Evolutionary conservation across 352 stramenopile species (phyloP).

Genomic region (Phytophthora sp.): DNA sequence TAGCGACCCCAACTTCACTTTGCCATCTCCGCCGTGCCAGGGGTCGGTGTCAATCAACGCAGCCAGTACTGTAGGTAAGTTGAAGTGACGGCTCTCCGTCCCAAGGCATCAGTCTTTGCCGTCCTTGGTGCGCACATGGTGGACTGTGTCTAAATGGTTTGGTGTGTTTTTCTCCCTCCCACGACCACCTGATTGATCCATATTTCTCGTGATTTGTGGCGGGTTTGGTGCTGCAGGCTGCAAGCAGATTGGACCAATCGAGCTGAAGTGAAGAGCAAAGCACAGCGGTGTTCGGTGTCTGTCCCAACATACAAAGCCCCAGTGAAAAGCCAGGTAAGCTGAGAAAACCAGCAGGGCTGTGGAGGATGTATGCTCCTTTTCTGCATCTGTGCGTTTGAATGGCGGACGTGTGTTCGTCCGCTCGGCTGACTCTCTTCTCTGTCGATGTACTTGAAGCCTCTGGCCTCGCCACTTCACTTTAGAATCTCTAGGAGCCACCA

Average conservation of each 20-base stretch:
- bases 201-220: constrained; percentile 35
- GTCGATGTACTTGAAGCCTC: constrained; percentile 66
- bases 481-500: constrained; percentile 66
- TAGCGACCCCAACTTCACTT: constrained; percentile 21
- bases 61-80: constrained; percentile 24
- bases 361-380: constrained; percentile 48
- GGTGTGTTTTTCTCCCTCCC: constrained; percentile 13
- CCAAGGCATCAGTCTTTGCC: constrained; percentile 10
- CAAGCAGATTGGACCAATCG: constrained; percentile 19
- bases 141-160: constrained; percentile 16
- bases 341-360: constrained; percentile 11
- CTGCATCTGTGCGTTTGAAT: constrained; percentile 44
- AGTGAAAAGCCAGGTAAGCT: constrained; percentile 29
- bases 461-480: constrained; percentile 33
- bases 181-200: constrained; percentile 36
- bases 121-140: neutral
- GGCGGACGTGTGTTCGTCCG: constrained; percentile 46
- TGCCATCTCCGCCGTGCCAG: constrained; percentile 9
- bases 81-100: constrained; percentile 18
- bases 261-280: constrained; percentile 9
- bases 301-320: constrained; percentile 33
- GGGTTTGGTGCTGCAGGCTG: constrained; percentile 35
- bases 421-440: constrained; percentile 47
- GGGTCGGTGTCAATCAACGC: neutral
- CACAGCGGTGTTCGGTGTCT: constrained; percentile 10